Evolutionary conservation across 371 early-diverging fungal genomes (phyloP).

Genomic region (Batrachochytrium dendrobatidis): DNA sequence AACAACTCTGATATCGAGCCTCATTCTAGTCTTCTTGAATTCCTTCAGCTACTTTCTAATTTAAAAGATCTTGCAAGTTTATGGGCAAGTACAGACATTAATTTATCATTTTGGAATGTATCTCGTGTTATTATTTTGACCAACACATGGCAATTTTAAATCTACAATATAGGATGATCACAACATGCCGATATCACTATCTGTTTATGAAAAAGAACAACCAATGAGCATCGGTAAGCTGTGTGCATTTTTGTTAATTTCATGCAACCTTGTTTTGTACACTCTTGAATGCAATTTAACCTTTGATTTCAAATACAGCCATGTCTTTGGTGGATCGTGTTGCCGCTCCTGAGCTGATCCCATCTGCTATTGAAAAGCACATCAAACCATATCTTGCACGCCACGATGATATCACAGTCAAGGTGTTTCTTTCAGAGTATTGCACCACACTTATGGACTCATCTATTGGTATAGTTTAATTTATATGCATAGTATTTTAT

Average conservation of each 20-base stretch:
- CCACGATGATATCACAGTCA: constrained; percentile 27
- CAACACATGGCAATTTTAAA: too few species aligned
- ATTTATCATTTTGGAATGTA: not conserved
- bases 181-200: not conserved
- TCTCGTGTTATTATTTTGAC: too few species aligned
- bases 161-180: not conserved
- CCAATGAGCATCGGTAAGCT: constrained; percentile 9
- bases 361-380: constrained; percentile 31
- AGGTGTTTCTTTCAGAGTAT: constrained; percentile 37
- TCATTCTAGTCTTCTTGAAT: not conserved
- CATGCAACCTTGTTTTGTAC: constrained; percentile 32
- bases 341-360: constrained; percentile 40
- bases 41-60: not conserved
- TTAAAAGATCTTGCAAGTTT: not conserved
- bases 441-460: constrained; percentile 40
- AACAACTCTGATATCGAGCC: too few species aligned
- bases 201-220: not conserved
- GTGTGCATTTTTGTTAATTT: constrained; percentile 24
- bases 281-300: constrained; percentile 6
- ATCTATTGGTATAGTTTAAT: not conserved
- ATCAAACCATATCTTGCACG: constrained; percentile 38
- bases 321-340: constrained; percentile 44
- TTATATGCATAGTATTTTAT: constrained; percentile 5
- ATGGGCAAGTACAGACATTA: constrained; percentile 1
- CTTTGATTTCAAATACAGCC: constrained; percentile 16